Evolutionary conservation across 148 eudicot species (phyloP).

Genomic region (Rhododendron molle): DNA sequence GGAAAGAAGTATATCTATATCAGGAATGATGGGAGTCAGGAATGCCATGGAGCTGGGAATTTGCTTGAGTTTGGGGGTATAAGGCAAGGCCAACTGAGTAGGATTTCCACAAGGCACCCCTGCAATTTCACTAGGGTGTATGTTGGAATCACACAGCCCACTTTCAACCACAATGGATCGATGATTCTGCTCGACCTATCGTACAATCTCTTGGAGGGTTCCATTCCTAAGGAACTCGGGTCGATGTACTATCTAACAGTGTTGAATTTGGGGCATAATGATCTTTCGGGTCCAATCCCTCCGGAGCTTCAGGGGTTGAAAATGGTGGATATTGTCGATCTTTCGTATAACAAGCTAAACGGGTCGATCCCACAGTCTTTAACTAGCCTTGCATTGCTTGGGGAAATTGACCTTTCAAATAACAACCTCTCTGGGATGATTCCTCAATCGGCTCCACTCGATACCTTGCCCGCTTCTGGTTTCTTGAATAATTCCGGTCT

Average conservation of each 20-base stretch:
- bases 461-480: conserved; percentile 50
- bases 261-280: conserved; percentile 74
- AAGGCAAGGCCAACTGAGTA: conserved; percentile 40
- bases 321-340: conserved; percentile 55
- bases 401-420: conserved; percentile 57
- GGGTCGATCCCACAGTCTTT: conserved; percentile 61
- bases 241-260: conserved; percentile 56
- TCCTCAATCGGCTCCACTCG: conserved; percentile 68
- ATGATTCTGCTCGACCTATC: conserved; percentile 81
- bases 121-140: conserved; percentile 67
- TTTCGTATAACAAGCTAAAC: conserved; percentile 60
- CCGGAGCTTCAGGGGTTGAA: conserved; percentile 55
- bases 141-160: conserved; percentile 59
- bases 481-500: conserved; percentile 72
- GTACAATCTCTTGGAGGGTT: conserved; percentile 58
- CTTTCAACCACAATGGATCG: conserved; percentile 73
- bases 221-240: conserved; percentile 79
- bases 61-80: conserved; percentile 86
- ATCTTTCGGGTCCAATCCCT: conserved; percentile 74
- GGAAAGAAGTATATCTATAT: conserved; percentile 68
- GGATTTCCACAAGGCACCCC: conserved; percentile 49
- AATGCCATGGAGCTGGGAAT: conserved; percentile 87
- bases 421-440: conserved; percentile 67
- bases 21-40: conserved; percentile 66
- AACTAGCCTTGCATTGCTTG: conserved; percentile 45